Percentiles rank a stretch among this genome's conserved stretches.
Evolutionary conservation across 352 stramenopile genomes (phyloP).

Genomic region (Pythium periplocum): DNA sequence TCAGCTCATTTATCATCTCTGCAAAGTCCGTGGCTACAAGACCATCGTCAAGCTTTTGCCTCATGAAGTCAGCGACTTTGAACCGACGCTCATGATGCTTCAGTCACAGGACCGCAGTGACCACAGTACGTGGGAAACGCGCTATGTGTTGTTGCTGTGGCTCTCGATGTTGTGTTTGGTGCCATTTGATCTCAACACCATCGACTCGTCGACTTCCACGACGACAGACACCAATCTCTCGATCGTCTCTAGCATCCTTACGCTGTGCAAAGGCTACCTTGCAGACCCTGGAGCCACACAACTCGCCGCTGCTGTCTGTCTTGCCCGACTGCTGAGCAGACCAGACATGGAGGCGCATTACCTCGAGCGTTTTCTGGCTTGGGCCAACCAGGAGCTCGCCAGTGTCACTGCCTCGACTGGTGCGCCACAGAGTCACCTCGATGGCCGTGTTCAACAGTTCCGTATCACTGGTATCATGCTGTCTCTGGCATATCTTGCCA

Average conservation of each 20-base stretch:
- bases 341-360: conserved; percentile 93
- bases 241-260: conserved; percentile 78
- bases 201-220: conserved; percentile 84
- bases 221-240: conserved; percentile 28
- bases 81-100: conserved; percentile 89
- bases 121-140: conserved; percentile 61
- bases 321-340: conserved; percentile 91
- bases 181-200: conserved; percentile 95
- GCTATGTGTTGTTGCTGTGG: conserved; percentile 94
- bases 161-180: conserved; percentile 97
- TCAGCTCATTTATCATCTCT: conserved; percentile 93
- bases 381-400: conserved; percentile 68
- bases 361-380: conserved; percentile 89
- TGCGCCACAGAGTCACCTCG: background rate
- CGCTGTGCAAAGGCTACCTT: conserved; percentile 85
- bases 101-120: conserved; percentile 85
- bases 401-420: conserved; percentile 14
- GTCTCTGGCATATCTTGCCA: conserved; percentile 72
- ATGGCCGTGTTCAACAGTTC: conserved; percentile 49
- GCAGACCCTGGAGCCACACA: conserved; percentile 81
- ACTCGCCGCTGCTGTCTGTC: conserved; percentile 91
- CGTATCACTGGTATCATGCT: conserved; percentile 82
- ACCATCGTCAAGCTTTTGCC: conserved; percentile 94
- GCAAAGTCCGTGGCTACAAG: conserved; percentile 96
- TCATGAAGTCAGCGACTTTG: conserved; percentile 94